phyloP scores from a whole-genome alignment of 768 basidiomycete species.

The Cystobasidium ongulense region DNA sequence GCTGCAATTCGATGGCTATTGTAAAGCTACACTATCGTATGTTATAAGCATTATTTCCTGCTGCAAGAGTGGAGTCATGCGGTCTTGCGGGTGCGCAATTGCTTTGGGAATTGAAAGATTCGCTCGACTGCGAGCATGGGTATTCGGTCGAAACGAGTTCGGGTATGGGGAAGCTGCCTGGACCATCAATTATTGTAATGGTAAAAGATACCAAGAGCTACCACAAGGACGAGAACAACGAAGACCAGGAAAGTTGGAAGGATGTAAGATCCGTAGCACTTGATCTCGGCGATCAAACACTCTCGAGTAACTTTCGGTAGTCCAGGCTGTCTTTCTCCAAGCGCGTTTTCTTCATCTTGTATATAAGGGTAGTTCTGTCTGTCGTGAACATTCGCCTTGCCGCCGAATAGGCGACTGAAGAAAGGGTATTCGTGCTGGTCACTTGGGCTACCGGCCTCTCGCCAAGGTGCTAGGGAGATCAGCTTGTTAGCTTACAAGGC shows the following conservation, averaged over 20 bases:
- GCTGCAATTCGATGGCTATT: no score
- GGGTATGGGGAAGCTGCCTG: no score
- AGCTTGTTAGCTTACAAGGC: background rate
- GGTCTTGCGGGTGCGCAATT: no score
- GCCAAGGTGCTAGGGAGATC: background rate
- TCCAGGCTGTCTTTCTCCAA: slow-evolving; percentile 1
- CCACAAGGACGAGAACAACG: background rate
- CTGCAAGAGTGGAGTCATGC: no score
- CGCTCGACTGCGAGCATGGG: no score
- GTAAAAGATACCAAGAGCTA: slow-evolving; percentile 10
- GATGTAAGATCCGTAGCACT: slow-evolving; percentile 22
- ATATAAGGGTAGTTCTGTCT: background rate
- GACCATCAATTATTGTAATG: background rate
- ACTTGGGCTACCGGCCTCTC: background rate
- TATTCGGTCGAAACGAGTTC: no score
- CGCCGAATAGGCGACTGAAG: slow-evolving; percentile 10
- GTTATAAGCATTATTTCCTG: no score
- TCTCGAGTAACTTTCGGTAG: slow-evolving; percentile 16
- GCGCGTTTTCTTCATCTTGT: background rate
- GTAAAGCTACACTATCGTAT: no score
- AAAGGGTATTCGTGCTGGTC: background rate
- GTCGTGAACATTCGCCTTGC: background rate
- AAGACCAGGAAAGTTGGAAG: background rate
- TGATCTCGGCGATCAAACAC: slow-evolving; percentile 17
- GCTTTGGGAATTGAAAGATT: no score